These are phyloP conservation scores for Elongisporangium anandrum DNA, from an alignment of 352 stramenopile genomes.

Conservation along the genomic window DNA sequence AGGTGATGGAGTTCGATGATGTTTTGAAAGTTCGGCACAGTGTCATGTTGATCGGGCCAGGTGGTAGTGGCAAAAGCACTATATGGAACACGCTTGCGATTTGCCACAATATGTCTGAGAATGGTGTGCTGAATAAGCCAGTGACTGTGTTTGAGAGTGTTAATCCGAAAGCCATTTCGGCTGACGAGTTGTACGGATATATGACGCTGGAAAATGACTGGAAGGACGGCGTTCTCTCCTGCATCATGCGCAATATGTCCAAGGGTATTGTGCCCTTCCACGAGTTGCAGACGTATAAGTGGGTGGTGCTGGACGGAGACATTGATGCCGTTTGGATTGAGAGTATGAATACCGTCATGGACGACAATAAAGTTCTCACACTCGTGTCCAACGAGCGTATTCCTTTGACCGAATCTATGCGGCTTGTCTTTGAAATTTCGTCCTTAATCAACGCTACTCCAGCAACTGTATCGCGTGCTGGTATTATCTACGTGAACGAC, in stretches of 20 bases:
- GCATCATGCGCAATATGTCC: constrained; percentile 97
- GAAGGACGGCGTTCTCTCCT: constrained; percentile 95
- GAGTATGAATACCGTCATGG: constrained; percentile 92
- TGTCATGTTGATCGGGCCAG: constrained; percentile 95
- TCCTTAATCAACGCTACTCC: constrained; percentile 95
- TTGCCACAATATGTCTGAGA: constrained; percentile 46
- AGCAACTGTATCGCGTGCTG: constrained; percentile 94
- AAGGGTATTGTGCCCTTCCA: constrained; percentile 89
- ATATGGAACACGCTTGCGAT: constrained; percentile 94
- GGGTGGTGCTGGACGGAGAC: constrained; percentile 92
- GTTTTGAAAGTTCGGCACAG: constrained; percentile 93
- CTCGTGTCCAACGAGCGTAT: constrained; percentile 97
- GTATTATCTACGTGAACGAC: constrained; percentile 97
- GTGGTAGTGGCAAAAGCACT: constrained; percentile 93
- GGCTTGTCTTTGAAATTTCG: constrained; percentile 97
- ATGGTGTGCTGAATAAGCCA: constrained; percentile 77
- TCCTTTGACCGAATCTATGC: constrained; percentile 93
- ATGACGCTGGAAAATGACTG: constrained; percentile 98
- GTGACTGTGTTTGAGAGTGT: constrained; percentile 93
- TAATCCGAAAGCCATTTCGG: constrained; percentile 94
- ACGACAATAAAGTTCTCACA: constrained; percentile 94
- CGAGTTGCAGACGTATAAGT: constrained; percentile 83
- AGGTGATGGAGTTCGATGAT: constrained; percentile 94
- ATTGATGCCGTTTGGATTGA: constrained; percentile 95
- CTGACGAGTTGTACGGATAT: constrained; percentile 92